Base-by-base conservation (phyloP, 441 rosid genomes). In the Populus hybrid region DNA sequence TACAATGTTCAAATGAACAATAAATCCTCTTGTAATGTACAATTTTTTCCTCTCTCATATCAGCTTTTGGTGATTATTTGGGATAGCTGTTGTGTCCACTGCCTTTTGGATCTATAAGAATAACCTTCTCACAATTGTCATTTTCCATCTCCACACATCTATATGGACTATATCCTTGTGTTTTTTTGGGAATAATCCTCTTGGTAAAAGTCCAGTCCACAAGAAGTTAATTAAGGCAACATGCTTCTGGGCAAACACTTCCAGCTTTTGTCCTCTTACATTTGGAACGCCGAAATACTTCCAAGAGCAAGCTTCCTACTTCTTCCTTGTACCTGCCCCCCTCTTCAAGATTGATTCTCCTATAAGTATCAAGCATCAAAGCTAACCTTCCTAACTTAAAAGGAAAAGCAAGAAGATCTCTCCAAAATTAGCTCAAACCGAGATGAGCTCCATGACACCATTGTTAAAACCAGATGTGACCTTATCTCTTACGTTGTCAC, bases 401-500 rank as follows among this genome's bases (percentile, higher is more conserved):
- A 20, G 34, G n/a, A 68, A 68, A 32, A 50, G 8, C 14, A 57
- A 68, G n/a, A 21, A 26, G 8, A 2, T 11, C 24, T 14, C 23
- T 61, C 42, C 36, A 57, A 53, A 32, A 1, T 23, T 16, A 40
- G 59, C 53, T 10, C 23, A 74, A 34, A 8, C 42, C 66, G 57
- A 40, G 8, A 84, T 82, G 89, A 69, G 67, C 71, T 80, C 84
- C 11, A 59, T 68, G 65, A 59, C 73, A 42, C 70, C 77, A 40
- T 75, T 69, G 28, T 74, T 74, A 20, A 82, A 81, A 75, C 84
- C 88, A 12, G 86, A 87, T 14, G 83, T 87, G 32, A 85, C 87
- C 81, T 78, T 89, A 79, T 85, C 90, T 75, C 85, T 87, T 12
- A 64, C 87, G 50, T 38, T 84, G 64, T 61, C 87, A 34, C 78